Conservation (phyloP, 23 red algal species). For the Gracilaria gracilis region DNA sequence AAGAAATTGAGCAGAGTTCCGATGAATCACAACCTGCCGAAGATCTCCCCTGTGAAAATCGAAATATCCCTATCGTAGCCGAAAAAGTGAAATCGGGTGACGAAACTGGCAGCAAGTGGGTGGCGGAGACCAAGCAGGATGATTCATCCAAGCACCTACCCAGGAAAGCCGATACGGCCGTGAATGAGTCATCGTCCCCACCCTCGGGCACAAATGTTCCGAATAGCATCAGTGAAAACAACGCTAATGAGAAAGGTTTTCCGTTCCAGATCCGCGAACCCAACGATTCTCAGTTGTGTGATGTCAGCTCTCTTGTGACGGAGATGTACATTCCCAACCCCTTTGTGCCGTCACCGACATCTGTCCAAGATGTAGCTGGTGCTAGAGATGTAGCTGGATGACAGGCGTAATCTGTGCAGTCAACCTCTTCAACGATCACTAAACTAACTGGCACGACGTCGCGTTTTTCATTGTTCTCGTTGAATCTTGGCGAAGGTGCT, state of each 20-base stretch:
- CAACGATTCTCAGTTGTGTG: background rate
- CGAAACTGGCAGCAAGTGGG: background rate
- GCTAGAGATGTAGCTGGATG: background rate
- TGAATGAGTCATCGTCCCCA: background rate
- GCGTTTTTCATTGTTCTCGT: background rate
- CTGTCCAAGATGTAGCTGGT: background rate
- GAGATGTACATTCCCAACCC: background rate
- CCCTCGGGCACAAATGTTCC: background rate
- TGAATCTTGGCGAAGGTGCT: too few species aligned
- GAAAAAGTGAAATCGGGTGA: background rate
- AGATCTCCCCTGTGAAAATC: background rate
- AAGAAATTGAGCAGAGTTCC: background rate
- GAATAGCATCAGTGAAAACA: background rate
- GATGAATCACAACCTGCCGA: background rate
- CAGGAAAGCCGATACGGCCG: background rate
- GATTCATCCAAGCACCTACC: background rate
- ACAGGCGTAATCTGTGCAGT: too few species aligned
- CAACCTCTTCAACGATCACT: background rate
- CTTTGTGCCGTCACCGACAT: constrained; percentile 7
- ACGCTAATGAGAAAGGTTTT: background rate
- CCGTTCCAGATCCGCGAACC: background rate
- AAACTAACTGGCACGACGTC: background rate
- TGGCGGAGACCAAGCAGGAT: background rate
- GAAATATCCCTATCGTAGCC: background rate
- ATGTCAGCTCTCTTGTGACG: background rate